Evolutionary conservation across 2,329 filamentous ascomycete species (phyloP).

Genomic region (Colletotrichum destructivum): DNA sequence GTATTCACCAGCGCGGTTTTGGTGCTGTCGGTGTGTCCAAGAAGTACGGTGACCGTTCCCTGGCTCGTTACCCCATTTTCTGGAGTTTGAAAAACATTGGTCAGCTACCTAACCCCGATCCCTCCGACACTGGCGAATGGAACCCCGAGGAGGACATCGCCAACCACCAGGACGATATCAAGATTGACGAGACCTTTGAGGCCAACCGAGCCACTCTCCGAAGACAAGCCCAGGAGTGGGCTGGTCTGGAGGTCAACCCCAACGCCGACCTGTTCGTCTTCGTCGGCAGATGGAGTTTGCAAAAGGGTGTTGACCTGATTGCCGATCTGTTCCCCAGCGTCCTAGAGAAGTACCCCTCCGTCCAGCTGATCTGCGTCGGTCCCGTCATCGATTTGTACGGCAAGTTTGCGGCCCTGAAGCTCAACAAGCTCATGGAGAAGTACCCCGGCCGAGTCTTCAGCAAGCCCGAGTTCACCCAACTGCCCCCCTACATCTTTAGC

Average conservation of each 20-base stretch:
- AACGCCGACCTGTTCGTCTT: slow-evolving; percentile 78
- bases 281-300: slow-evolving; percentile 78
- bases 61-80: slow-evolving; percentile 78
- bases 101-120: slow-evolving; percentile 76
- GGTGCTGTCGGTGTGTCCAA: slow-evolving; percentile 78
- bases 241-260: slow-evolving; percentile 72
- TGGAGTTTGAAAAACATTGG: slow-evolving; percentile 77
- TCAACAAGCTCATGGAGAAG: slow-evolving; percentile 74
- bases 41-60: slow-evolving; percentile 78
- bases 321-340: slow-evolving; percentile 77
- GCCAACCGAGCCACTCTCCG: slow-evolving; percentile 66
- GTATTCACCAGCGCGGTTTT: slow-evolving; percentile 77
- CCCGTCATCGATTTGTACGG: slow-evolving; percentile 79
- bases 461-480: slow-evolving; percentile 77
- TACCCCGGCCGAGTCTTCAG: slow-evolving; percentile 77
- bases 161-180: slow-evolving; percentile 59
- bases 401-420: slow-evolving; percentile 77
- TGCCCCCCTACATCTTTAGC: slow-evolving; percentile 78
- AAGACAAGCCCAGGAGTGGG: slow-evolving; percentile 77
- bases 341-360: slow-evolving; percentile 71
- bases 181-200: slow-evolving; percentile 71
- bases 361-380: slow-evolving; percentile 75
- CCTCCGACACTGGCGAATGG: slow-evolving; percentile 75
- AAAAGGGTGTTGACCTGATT: slow-evolving; percentile 79
- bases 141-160: slow-evolving; percentile 62